These are phyloP conservation scores for Rhodotorula glutinis DNA, from an alignment of 1,284 basidiomycete species.

Conservation along the genomic window DNA sequence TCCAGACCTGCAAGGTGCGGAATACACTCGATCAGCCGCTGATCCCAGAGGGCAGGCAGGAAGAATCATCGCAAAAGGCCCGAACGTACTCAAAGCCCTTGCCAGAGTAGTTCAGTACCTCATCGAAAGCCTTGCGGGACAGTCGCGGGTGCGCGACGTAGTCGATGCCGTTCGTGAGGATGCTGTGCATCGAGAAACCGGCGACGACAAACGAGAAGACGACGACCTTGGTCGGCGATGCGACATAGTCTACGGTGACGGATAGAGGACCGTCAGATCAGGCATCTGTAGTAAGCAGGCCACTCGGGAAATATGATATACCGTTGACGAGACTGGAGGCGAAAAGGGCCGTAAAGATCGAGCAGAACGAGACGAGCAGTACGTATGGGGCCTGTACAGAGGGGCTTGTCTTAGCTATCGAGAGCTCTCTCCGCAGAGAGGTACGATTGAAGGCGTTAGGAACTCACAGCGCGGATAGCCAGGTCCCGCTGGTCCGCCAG, in stretches of 20 bases:
- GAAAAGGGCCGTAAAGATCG: constrained; percentile 65
- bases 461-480: not conserved
- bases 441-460: not conserved
- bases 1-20: constrained; percentile 50
- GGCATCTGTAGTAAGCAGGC: constrained; percentile 31
- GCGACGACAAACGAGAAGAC: constrained; percentile 63
- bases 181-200: constrained; percentile 62
- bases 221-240: constrained; percentile 50
- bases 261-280: not conserved
- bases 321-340: constrained; percentile 73
- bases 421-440: not conserved
- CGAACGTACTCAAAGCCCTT: constrained; percentile 65
- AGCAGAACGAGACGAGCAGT: constrained; percentile 74
- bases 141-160: constrained; percentile 95
- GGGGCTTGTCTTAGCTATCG: not conserved
- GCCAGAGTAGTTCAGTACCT: constrained; percentile 79
- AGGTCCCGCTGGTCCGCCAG: constrained; percentile 31
- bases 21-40: not conserved
- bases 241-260: constrained; percentile 18
- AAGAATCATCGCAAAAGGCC: not conserved
- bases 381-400: constrained; percentile 72
- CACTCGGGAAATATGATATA: constrained; percentile 53
- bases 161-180: constrained; percentile 72
- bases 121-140: constrained; percentile 65
- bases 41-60: not conserved